Evolutionary conservation across 2,329 filamentous ascomycete genomes (phyloP).

Genomic region (Cladosporium sp.): DNA sequence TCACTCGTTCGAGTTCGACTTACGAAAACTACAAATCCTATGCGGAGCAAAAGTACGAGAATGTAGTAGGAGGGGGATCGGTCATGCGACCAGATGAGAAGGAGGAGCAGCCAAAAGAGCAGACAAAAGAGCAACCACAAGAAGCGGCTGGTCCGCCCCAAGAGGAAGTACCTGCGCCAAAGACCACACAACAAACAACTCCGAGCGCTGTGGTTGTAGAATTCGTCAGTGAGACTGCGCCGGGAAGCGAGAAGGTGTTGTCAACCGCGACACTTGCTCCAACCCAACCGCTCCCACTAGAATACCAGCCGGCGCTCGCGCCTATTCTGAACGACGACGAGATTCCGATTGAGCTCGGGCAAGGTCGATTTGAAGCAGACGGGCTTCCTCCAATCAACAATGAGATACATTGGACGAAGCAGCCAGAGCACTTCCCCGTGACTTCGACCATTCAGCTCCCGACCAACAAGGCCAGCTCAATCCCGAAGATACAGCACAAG

Average conservation of each 20-base stretch:
- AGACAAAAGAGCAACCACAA: slow-evolving; percentile 11
- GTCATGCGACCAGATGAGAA: slow-evolving; percentile 14
- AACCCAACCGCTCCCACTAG: slow-evolving; percentile 12
- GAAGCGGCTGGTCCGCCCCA: slow-evolving; percentile 19
- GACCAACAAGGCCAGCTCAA: slow-evolving; percentile 65
- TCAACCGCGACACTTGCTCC: slow-evolving; percentile 10
- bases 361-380: slow-evolving; percentile 16
- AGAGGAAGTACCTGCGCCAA: slow-evolving; percentile 5
- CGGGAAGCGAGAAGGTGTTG: background rate
- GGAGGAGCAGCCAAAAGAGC: background rate
- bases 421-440: slow-evolving; percentile 70
- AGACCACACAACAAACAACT: background rate
- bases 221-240: background rate
- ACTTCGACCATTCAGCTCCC: slow-evolving; percentile 76
- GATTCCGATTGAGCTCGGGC: slow-evolving; percentile 15
- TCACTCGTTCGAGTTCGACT: slow-evolving; percentile 25
- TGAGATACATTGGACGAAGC: slow-evolving; percentile 70
- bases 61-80: slow-evolving; percentile 19
- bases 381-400: slow-evolving; percentile 23
- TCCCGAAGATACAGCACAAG: slow-evolving; percentile 75
- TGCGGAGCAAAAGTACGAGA: slow-evolving; percentile 20
- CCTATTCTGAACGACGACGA: slow-evolving; percentile 4
- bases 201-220: background rate
- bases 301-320: slow-evolving; percentile 12
- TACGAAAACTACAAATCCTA: slow-evolving; percentile 20